Base-by-base conservation (phyloP, 305 asterid species). In the Fraxinus velutina region DNA sequence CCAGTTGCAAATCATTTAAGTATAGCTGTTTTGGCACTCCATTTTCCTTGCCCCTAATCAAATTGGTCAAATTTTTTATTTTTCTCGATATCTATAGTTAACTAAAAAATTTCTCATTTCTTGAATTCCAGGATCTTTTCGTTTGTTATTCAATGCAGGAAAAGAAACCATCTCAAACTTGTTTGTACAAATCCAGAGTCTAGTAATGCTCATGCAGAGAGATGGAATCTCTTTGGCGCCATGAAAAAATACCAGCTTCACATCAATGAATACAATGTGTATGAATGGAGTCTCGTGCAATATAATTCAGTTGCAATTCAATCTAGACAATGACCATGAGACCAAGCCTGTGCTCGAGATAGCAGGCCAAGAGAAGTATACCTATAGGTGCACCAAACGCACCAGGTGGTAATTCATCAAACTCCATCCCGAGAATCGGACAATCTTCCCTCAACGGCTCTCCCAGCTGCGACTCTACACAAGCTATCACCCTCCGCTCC, bases 351-450 rank as follows among this genome's bases (percentile, higher is more conserved):
- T 66, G 37, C 21, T 66, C 19, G 74, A 66, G 36, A 29, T 29
- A 82, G 64, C 8, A 78, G n/a, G 17, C 70, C n/a, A 78, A 22
- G 74, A 68, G 6, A 73, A 39, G 75, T 10, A 33, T 94, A 96
- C 98, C 98, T 88, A 96, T 92, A 82, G 98, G 97, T 27, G 97
- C 82, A 81, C 97, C 98, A 91, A 96, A 96, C 80, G 99, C 98
- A 86, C 98, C 98, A 82, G 98, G 98, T 6, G 99, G 99, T 82
- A 90, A 87, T 82, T 91, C 97, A 88, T 93, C 99, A 86, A 96
- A 96, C 87, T 96, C 97, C 75, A 93, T 89, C 47, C 99, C 99
- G 77, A 96, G 92, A 86, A 89, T 86, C 34, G 99, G 99, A 22
- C 96, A 97, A 84, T 94, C 98, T 36, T 89, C 97, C 84, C 94